Percentiles rank a stretch among this genome's conserved stretches.
These are phyloP conservation scores for Priceomyces carsonii DNA, from an alignment of 805 yeast species.

Conservation along the genomic window DNA sequence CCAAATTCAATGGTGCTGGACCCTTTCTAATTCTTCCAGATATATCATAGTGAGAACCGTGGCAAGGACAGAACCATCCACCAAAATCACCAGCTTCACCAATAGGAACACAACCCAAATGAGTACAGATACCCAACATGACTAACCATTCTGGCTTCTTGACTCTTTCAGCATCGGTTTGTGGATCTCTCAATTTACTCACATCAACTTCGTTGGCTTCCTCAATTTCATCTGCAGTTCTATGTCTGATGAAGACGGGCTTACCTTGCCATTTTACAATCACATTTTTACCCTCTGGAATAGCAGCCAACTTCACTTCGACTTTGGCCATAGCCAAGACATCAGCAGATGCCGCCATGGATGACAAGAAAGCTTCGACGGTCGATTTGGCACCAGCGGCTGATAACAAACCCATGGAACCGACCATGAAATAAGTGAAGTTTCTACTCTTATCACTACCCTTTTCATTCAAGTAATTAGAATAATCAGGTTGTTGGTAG, in stretches of 20 bases:
- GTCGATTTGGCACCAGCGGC: slow-evolving; percentile 97
- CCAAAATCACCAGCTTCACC: slow-evolving; percentile 99
- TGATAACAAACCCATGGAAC: slow-evolving; percentile 84
- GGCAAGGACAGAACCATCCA: slow-evolving; percentile 99
- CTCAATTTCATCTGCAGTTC: slow-evolving; percentile 88
- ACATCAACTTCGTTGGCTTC: slow-evolving; percentile 90
- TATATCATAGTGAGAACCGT: slow-evolving; percentile 99
- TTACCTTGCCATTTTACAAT: slow-evolving; percentile 99
- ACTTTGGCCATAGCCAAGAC: slow-evolving; percentile 99
- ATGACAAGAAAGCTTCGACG: slow-evolving; percentile 85
- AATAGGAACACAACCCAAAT: slow-evolving; percentile 99
- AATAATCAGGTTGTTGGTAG: slow-evolving; percentile 90
- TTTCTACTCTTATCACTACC: slow-evolving; percentile 71
- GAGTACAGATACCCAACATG: slow-evolving; percentile 99
- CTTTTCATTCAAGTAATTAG: slow-evolving; percentile 74
- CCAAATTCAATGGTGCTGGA: slow-evolving; percentile 99
- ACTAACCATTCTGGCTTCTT: slow-evolving; percentile 97
- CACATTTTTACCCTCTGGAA: slow-evolving; percentile 97
- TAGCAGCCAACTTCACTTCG: slow-evolving; percentile 89
- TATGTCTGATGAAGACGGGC: slow-evolving; percentile 99
- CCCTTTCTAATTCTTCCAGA: slow-evolving; percentile 99
- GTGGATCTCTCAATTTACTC: slow-evolving; percentile 85
- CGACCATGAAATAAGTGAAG: slow-evolving; percentile 96
- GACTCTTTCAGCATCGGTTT: slow-evolving; percentile 89
- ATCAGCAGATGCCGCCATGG: slow-evolving; percentile 98